Percentiles rank a stretch among this genome's conserved stretches.
Conservation (phyloP, 768 basidiomycete species). For the Boletus huronensis region DNA sequence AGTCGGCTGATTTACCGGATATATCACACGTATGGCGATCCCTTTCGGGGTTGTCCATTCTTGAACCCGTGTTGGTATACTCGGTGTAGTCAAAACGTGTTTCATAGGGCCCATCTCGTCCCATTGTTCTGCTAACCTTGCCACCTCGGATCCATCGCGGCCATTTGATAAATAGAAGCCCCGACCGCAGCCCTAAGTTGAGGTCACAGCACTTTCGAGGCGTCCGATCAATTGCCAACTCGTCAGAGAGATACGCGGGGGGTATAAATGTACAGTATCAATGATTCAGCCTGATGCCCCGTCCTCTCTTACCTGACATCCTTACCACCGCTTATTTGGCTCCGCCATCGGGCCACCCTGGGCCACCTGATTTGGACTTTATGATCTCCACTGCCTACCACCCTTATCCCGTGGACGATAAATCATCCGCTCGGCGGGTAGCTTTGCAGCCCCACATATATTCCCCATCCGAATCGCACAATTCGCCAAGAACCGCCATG, state of each 20-base stretch:
- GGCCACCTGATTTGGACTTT: slow-evolving; percentile 21
- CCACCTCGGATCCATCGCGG: slow-evolving; percentile 27
- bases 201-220: slow-evolving; percentile 28
- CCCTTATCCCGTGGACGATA: slow-evolving; percentile 26
- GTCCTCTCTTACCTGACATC: slow-evolving; percentile 14
- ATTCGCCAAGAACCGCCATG: slow-evolving; percentile 23
- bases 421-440: slow-evolving; percentile 19
- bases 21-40: slow-evolving; percentile 23
- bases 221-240: slow-evolving; percentile 32
- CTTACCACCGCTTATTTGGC: slow-evolving; percentile 18
- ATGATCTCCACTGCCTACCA: slow-evolving; percentile 33
- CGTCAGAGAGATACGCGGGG: slow-evolving; percentile 27
- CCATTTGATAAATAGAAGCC: slow-evolving; percentile 34
- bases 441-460: slow-evolving; percentile 32
- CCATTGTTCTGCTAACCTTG: slow-evolving; percentile 23
- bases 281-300: slow-evolving; percentile 27
- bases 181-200: slow-evolving; percentile 28
- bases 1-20: slow-evolving; percentile 33
- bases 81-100: slow-evolving; percentile 31
- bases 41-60: slow-evolving; percentile 27
- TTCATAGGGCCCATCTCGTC: slow-evolving; percentile 25
- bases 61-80: slow-evolving; percentile 10
- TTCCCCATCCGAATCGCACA: slow-evolving; percentile 25
- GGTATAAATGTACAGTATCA: slow-evolving; percentile 31
- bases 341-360: slow-evolving; percentile 14